Evolutionary conservation across 495 filamentous ascomycete species (phyloP).

Genomic region (Poronia punctata): DNA sequence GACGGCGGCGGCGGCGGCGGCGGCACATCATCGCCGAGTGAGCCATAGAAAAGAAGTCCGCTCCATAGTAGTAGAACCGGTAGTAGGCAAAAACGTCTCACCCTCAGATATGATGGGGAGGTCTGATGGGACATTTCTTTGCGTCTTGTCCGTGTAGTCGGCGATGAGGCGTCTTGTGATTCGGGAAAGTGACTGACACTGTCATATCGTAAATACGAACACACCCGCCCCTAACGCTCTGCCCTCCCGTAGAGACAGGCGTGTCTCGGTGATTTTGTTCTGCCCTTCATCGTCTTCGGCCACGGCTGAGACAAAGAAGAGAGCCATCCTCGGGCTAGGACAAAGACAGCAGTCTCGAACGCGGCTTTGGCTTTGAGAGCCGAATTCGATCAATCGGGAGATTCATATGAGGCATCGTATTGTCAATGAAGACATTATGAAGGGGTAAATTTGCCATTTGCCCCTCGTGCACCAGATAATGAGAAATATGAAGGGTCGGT

Average conservation of each 20-base stretch:
- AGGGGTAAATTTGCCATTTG: background rate
- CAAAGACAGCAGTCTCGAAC: conserved; percentile 18
- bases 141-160: too few relatives aligned
- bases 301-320: conserved; percentile 18
- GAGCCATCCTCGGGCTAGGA: conserved; percentile 7
- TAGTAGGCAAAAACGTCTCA: conserved; percentile 11
- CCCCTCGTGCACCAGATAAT: background rate
- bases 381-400: conserved; percentile 10
- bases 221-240: too few relatives aligned
- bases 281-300: conserved; percentile 7
- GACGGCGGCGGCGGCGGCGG: too few relatives aligned
- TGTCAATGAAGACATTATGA: background rate
- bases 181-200: too few relatives aligned
- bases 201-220: too few relatives aligned
- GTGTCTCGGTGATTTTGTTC: conserved; percentile 9
- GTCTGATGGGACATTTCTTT: too few relatives aligned
- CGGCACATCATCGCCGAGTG: conserved; percentile 11
- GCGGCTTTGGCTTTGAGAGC: conserved; percentile 21
- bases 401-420: conserved; percentile 20
- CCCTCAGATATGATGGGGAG: conserved; percentile 9
- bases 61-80: too few relatives aligned
- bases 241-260: too few relatives aligned
- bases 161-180: too few relatives aligned
- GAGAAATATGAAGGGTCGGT: too few relatives aligned
- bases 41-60: conserved; percentile 10